Base-by-base conservation (phyloP, 176 grass and related monocot genomes). In the Cocos nucifera region DNA sequence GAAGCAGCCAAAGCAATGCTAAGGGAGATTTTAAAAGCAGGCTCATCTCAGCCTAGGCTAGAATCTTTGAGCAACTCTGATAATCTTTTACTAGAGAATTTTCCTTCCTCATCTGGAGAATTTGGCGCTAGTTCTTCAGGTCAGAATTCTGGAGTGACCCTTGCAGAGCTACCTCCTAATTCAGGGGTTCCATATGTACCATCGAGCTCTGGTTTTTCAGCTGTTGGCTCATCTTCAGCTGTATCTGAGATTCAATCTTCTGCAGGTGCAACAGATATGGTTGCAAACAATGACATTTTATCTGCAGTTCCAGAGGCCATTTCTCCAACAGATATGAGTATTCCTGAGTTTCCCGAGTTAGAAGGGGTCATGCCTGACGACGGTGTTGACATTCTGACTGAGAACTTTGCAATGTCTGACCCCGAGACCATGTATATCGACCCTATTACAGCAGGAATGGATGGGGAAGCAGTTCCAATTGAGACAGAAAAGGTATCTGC, bases 1-100 rank as follows among this genome's bases (percentile, higher is more conserved):
- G 94, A 89, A 80, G 94, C 85, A 17, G 88, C 94, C 49, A 98
- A 93, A 75, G 88, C 84, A 48, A 86, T 98, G 82, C 63, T 93
- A 57, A 89, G 85, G 65, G 84, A 98, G 73, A 98, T 98, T 59
- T 65, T 92, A 58, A 85, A 85, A 25, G 78, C 80, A 63, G 88
- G 89, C 25, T 51, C 75, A 51, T 55, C 78, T 49, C 57, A 19
- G 19, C 81, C 86, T 73, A 71, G 65, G 50, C 53, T 86, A 10
- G 86, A 86, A 66, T 75, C 78, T 1, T 25, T 66, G 51, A 65
- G 51, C 53, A 74, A 72, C 69, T 76, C 82, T 60, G 80, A 88
- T 50, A 81, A 71, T 55, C 24, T 82, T 77, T 53, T 75, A 2
- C 30, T 88, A 56, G 87, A 77, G 61, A 90, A 82, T 73, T 86